Conservation (phyloP, 441 rosid genomes). For the Bruguiera hainesii region DNA sequence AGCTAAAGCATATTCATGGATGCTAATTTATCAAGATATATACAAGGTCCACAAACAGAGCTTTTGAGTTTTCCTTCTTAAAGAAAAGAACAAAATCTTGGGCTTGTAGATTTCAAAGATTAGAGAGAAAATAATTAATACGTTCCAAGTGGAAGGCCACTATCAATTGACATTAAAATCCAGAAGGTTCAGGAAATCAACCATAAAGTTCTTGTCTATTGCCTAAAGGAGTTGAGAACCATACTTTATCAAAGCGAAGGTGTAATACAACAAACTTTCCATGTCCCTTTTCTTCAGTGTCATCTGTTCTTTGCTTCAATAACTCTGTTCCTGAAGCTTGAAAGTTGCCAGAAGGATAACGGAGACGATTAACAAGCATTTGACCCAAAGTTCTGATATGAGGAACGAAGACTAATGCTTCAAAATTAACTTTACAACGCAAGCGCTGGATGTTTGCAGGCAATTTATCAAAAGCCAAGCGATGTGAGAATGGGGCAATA, state of each 20-base stretch:
- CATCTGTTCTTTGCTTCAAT: slow-evolving; percentile 35
- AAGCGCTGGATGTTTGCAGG: slow-evolving; percentile 65
- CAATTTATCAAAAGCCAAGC: slow-evolving; percentile 83
- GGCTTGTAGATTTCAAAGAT: too few relatives aligned
- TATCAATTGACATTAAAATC: neutral
- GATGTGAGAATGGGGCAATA: slow-evolving; percentile 92
- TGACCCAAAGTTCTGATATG: slow-evolving; percentile 75
- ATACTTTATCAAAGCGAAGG: slow-evolving; percentile 93
- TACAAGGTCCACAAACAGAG: neutral
- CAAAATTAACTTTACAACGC: slow-evolving; percentile 96
- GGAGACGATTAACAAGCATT: slow-evolving; percentile 69
- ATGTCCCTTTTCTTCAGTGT: slow-evolving; percentile 35
- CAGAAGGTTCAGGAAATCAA: neutral
- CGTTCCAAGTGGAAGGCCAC: too few relatives aligned
- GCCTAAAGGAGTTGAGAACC: slow-evolving; percentile 10
- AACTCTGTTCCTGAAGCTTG: slow-evolving; percentile 33
- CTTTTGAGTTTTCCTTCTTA: neutral
- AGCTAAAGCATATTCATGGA: too few relatives aligned
- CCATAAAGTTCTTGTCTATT: neutral
- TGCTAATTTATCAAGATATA: too few relatives aligned
- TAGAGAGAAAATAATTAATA: too few relatives aligned
- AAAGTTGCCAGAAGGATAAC: slow-evolving; percentile 42
- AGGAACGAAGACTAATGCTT: slow-evolving; percentile 80
- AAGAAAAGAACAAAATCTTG: neutral
- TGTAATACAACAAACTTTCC: slow-evolving; percentile 88